Conservation (phyloP, 2,329 filamentous ascomycete species). For the Phyllosticta citriasiana region DNA sequence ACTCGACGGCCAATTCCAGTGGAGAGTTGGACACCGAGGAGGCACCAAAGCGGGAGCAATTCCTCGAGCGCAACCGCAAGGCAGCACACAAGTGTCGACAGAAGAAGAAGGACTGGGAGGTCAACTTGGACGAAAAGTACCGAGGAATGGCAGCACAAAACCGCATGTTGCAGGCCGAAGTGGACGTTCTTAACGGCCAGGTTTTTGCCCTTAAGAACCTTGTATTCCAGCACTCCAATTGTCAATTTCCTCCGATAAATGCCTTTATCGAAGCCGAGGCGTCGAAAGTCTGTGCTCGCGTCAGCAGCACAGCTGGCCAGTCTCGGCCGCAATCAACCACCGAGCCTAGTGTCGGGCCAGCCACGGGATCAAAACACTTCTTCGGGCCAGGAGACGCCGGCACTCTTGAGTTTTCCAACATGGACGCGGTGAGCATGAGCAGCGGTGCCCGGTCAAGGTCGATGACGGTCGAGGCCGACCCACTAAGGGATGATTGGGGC, state of each 20-base stretch:
- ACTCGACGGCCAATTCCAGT: background rate
- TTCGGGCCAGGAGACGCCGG: background rate
- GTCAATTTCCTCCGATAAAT: constrained; percentile 18
- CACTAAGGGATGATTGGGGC: background rate
- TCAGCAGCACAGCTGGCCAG: background rate
- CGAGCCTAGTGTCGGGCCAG: too few species aligned
- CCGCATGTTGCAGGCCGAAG: constrained; percentile 24
- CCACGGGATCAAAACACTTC: too few species aligned
- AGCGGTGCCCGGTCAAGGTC: background rate
- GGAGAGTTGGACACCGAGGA: background rate
- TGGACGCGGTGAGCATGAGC: background rate
- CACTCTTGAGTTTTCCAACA: background rate
- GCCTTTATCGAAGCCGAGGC: background rate
- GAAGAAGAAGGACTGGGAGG: constrained; percentile 53
- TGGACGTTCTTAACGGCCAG: constrained; percentile 10
- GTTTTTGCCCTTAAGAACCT: constrained; percentile 10
- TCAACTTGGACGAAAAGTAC: constrained; percentile 39
- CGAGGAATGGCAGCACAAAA: constrained; percentile 28
- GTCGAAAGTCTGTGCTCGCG: background rate
- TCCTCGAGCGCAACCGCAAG: constrained; percentile 58
- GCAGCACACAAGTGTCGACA: constrained; percentile 66
- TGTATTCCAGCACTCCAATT: constrained; percentile 23
- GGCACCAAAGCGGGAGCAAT: constrained; percentile 2
- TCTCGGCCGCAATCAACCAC: too few species aligned
- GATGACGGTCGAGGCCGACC: background rate